Evolutionary conservation across 352 stramenopile species (phyloP).

Genomic region (Peronosclerospora sorghi): DNA sequence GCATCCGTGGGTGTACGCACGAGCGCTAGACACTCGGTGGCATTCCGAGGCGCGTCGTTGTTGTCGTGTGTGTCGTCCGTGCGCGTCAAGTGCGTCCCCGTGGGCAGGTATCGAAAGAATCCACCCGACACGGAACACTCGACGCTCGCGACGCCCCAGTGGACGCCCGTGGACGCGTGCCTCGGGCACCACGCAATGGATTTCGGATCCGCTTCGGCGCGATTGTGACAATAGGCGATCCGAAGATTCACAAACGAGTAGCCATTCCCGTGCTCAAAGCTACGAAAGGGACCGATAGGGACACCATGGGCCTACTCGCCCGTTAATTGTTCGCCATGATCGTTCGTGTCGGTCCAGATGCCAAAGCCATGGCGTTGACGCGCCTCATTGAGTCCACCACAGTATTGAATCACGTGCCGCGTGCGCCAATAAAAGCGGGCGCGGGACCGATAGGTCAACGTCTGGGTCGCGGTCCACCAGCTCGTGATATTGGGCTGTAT

Average conservation of each 20-base stretch:
- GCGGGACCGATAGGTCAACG: conserved; percentile 35
- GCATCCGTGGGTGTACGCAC: conserved; percentile 37
- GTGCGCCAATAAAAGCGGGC: conserved; percentile 36
- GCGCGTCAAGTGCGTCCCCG: conserved; percentile 43
- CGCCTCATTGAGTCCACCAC: conserved; percentile 42
- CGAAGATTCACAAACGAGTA: conserved; percentile 70
- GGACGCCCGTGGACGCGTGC: conserved; percentile 26
- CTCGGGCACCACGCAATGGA: conserved; percentile 42
- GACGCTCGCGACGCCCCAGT: conserved; percentile 74
- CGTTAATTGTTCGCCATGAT: conserved; percentile 59
- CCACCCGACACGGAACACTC: conserved; percentile 65
- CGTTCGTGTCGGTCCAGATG: conserved; percentile 59
- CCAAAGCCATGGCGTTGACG: conserved; percentile 54
- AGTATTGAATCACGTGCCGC: conserved; percentile 47
- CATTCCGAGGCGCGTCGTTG: conserved; percentile 26
- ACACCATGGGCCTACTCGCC: conserved; percentile 60
- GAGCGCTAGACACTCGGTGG: conserved; percentile 25
- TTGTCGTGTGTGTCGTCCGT: too few relatives aligned
- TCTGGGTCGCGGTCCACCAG: too few relatives aligned
- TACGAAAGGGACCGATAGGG: conserved; percentile 66
- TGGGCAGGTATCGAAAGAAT: conserved; percentile 61
- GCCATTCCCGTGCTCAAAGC: conserved; percentile 57
- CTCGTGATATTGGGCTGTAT: too few relatives aligned
- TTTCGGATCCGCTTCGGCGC: conserved; percentile 20
- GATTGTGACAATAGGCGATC: conserved; percentile 57